Conservation (phyloP, 192 early-diverging fungal genomes). For the Coemansia sp. region DNA sequence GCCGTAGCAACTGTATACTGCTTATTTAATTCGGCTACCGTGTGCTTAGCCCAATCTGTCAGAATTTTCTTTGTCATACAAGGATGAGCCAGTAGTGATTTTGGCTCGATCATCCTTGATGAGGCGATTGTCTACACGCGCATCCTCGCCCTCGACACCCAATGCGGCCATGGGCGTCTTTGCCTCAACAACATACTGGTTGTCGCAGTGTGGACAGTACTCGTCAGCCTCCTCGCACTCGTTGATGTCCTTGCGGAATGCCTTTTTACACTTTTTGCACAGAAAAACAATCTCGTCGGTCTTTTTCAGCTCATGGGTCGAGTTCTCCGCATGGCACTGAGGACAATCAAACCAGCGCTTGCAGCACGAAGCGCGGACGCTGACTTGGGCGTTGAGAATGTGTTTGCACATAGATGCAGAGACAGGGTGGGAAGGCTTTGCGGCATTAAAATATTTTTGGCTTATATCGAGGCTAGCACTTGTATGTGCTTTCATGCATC, state of each 20-base stretch:
- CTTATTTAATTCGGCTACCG: neutral
- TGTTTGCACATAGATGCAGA: slow-evolving; percentile 83
- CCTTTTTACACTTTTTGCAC: slow-evolving; percentile 98
- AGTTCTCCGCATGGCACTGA: slow-evolving; percentile 83
- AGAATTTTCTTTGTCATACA: neutral
- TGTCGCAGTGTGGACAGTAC: slow-evolving; percentile 98
- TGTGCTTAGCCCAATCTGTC: slow-evolving; percentile 32
- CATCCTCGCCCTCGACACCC: slow-evolving; percentile 92
- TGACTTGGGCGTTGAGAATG: slow-evolving; percentile 93
- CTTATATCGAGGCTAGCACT: neutral
- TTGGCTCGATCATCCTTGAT: slow-evolving; percentile 57
- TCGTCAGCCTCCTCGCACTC: slow-evolving; percentile 94
- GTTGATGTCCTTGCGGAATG: slow-evolving; percentile 86
- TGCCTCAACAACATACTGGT: slow-evolving; percentile 93
- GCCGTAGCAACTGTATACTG: slow-evolving; percentile 1
- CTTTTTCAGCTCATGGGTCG: slow-evolving; percentile 75
- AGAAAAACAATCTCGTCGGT: slow-evolving; percentile 90
- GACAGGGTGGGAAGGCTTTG: neutral
- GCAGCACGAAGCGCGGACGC: slow-evolving; percentile 91
- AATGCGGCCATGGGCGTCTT: slow-evolving; percentile 80
- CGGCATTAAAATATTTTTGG: neutral
- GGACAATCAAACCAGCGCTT: slow-evolving; percentile 96
- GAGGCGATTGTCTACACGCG: slow-evolving; percentile 69
- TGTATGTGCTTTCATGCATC: neutral
- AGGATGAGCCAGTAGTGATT: neutral